Base-by-base conservation (phyloP, 805 yeast genomes). In the Barnettozyma populi region DNA sequence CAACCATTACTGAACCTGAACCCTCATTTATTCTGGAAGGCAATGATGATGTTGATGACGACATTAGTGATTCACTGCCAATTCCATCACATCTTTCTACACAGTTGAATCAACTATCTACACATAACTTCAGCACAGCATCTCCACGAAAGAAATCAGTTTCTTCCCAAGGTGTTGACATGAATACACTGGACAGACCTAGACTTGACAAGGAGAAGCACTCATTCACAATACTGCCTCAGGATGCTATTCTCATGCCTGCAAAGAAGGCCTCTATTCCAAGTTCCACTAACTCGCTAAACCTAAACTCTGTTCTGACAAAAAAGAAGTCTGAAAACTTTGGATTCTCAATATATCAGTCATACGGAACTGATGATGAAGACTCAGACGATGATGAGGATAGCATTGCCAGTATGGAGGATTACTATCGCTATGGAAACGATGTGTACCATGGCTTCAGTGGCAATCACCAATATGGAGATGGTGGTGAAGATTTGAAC, bases 261-360 rank as follows among this genome's bases (percentile, higher is more conserved):
- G 5, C 40, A n/a, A 29, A 29, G 10, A 23, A 31, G 21, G n/a
- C 38, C 4, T n/a, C 48, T 7, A n/a, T 45, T 29, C 51, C 49
- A 10, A 37, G 53, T 4, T 58, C 62, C 2, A 50, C 59, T 7
- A 54, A 56, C 31, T 51, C 55, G 25, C 43, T 55, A 13, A 54
- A 61, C 43, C 31, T 59, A 36, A 58, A 54, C 48, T 54, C 59
- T 2, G 41, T 55, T 10, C 42, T 60, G 5, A 41, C 48, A 4
- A 51, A 60, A 9, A 60, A 60, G 40, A 56, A 54, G 20, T 54
- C 55, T 14, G 45, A 60, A 31, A 56, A 57, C 39, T 43, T 60
- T 44, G 64, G 57, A 10, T 53, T 60, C 1, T 56, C 62, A 14
- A 54, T 48, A 19, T 57, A 57, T 46, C 59, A 59, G 35, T 50